phyloP scores from a whole-genome alignment of 306 rosid genomes.

The Delonix regia region DNA sequence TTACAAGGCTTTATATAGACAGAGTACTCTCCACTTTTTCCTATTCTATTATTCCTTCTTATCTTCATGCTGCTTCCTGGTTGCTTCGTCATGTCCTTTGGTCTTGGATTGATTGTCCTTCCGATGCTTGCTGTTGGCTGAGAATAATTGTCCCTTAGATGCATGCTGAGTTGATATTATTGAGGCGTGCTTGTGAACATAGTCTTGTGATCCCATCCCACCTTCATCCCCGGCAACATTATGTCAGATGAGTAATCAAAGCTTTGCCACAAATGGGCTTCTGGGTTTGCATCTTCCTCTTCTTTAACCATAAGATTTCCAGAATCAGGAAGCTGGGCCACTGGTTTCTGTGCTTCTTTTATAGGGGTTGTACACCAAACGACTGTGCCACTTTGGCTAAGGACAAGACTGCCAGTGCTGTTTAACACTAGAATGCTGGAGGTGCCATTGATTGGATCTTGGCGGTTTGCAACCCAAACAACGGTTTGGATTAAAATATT shows the following conservation, averaged over 20 bases:
- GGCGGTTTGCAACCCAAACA: neutral
- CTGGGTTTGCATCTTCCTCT: neutral
- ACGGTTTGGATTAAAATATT: too few species aligned
- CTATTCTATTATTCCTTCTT: too few species aligned
- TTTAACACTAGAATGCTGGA: conserved; percentile 14
- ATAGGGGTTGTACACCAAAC: conserved; percentile 9
- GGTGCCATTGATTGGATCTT: conserved; percentile 36
- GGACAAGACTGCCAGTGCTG: conserved; percentile 32
- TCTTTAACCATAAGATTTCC: neutral
- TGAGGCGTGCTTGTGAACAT: too few species aligned
- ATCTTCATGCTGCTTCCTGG: too few species aligned
- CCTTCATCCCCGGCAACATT: conserved; percentile 35
- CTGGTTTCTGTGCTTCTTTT: neutral
- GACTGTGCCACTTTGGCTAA: neutral
- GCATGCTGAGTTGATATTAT: too few species aligned
- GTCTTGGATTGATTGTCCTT: too few species aligned
- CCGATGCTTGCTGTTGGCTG: too few species aligned
- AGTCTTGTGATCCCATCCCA: conserved; percentile 38
- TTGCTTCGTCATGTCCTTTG: too few species aligned
- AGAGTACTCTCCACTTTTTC: too few species aligned
- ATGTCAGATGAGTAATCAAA: conserved; percentile 40
- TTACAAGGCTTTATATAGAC: too few species aligned
- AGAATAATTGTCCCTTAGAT: too few species aligned
- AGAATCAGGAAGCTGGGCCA: neutral
- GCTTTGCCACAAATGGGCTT: conserved; percentile 41